Evolutionary conservation across 2,329 filamentous ascomycete species (phyloP).

Genomic region (Colletotrichum coccodes): DNA sequence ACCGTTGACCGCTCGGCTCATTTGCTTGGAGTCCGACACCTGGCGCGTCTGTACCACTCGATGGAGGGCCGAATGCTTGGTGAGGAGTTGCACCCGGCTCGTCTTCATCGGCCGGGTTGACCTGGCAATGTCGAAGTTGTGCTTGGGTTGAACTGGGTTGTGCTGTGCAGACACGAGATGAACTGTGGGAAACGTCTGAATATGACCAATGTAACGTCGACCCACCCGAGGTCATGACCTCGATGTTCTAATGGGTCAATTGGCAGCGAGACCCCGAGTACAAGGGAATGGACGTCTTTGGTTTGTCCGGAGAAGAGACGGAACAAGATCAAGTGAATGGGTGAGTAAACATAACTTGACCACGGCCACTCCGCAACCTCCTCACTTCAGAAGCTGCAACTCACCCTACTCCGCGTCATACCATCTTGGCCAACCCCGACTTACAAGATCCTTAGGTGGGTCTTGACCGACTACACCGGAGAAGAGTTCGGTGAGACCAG

Average conservation of each 20-base stretch:
- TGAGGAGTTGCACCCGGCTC: not conserved
- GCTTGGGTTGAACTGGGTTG: not conserved
- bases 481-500: too few relatives aligned
- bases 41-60: not conserved
- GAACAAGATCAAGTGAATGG: too few relatives aligned
- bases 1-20: not conserved
- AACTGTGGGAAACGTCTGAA: slow-evolving; percentile 6
- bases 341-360: too few relatives aligned
- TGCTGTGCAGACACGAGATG: slow-evolving; percentile 19
- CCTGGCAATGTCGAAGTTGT: not conserved
- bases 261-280: slow-evolving; percentile 10
- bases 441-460: too few relatives aligned
- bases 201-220: slow-evolving; percentile 8
- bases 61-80: slow-evolving; percentile 8
- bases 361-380: not conserved
- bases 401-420: not conserved
- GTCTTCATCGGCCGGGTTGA: slow-evolving; percentile 1
- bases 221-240: slow-evolving; percentile 14
- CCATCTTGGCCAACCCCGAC: too few relatives aligned
- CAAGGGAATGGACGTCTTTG: not conserved
- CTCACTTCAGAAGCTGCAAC: not conserved
- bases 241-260: slow-evolving; percentile 11
- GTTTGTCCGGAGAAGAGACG: not conserved
- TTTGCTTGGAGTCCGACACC: not conserved
- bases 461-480: not conserved